phyloP scores from a whole-genome alignment of 352 stramenopile genomes.

The Phytophthora crassamura region DNA sequence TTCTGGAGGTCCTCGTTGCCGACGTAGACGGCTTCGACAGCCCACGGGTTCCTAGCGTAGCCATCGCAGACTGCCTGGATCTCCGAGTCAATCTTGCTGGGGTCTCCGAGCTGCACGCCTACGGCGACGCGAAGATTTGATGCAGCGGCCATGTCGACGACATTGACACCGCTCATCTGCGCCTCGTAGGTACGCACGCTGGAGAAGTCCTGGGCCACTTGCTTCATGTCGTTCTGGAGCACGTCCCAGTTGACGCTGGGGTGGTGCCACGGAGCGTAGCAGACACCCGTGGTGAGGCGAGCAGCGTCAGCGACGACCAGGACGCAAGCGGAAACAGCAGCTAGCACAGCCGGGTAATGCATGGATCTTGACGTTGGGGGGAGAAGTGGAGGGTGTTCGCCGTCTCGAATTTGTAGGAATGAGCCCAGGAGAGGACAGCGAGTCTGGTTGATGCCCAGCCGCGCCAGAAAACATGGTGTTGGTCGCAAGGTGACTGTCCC shows the following conservation, averaged over 20 bases:
- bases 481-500: too few relatives aligned
- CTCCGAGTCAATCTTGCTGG: slow-evolving; percentile 32
- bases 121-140: slow-evolving; percentile 57
- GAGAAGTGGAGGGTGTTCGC: too few relatives aligned
- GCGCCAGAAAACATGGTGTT: too few relatives aligned
- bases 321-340: not conserved
- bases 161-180: slow-evolving; percentile 50
- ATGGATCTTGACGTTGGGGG: too few relatives aligned
- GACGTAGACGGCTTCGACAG: slow-evolving; percentile 65
- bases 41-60: slow-evolving; percentile 30
- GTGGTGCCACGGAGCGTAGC: slow-evolving; percentile 68
- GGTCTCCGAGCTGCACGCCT: slow-evolving; percentile 57
- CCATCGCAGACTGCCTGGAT: slow-evolving; percentile 56
- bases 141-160: slow-evolving; percentile 39
- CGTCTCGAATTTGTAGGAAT: too few relatives aligned
- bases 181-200: slow-evolving; percentile 66
- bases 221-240: slow-evolving; percentile 35
- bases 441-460: too few relatives aligned
- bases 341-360: not conserved
- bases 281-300: slow-evolving; percentile 31
- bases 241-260: slow-evolving; percentile 31
- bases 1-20: slow-evolving; percentile 70
- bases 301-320: not conserved
- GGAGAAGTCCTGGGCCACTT: slow-evolving; percentile 47
- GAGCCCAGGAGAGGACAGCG: too few relatives aligned